Conservation (phyloP, 352 stramenopile genomes). For the Phytophthora hibernalis region DNA sequence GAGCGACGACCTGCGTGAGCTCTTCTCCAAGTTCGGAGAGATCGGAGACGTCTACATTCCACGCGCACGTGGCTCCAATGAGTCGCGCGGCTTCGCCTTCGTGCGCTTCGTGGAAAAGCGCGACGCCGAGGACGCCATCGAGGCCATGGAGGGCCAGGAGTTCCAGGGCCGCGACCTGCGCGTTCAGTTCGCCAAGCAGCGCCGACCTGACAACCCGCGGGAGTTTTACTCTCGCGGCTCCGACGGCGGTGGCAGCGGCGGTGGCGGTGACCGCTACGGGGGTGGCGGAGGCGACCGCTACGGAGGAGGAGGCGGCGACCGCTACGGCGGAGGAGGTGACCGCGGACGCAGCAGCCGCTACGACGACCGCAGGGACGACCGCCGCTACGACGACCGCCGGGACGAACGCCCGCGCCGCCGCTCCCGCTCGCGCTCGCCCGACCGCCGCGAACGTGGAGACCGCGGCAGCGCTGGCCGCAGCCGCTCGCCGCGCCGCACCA, state of each 20-base stretch:
- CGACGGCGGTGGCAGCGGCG: constrained; percentile 34
- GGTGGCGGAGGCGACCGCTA: constrained; percentile 41
- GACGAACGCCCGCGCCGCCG: constrained; percentile 34
- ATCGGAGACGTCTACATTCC: constrained; percentile 89
- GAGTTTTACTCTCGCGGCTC: constrained; percentile 71
- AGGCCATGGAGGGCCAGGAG: constrained; percentile 73
- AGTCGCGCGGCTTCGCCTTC: constrained; percentile 88
- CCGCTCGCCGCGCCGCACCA: constrained; percentile 50
- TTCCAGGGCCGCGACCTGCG: constrained; percentile 76
- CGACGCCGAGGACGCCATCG: constrained; percentile 90
- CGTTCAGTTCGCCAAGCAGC: constrained; percentile 84
- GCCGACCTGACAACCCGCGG: constrained; percentile 75
- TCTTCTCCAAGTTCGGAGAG: constrained; percentile 80
- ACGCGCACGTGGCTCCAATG: constrained; percentile 72
- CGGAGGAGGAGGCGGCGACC: constrained; percentile 31
- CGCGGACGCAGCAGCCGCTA: constrained; percentile 42
- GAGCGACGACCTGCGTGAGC: constrained; percentile 62
- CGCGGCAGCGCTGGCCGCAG: constrained; percentile 48
- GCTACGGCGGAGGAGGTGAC: constrained; percentile 31
- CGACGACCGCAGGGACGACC: constrained; percentile 25
- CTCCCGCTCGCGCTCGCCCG: constrained; percentile 53
- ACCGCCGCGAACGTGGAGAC: constrained; percentile 47
- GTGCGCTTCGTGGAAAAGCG: constrained; percentile 90
- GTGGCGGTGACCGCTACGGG: constrained; percentile 40
- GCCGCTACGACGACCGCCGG: no score